phyloP scores from a whole-genome alignment of 2,329 filamentous ascomycete species.

The Trichophyton verrucosum region DNA sequence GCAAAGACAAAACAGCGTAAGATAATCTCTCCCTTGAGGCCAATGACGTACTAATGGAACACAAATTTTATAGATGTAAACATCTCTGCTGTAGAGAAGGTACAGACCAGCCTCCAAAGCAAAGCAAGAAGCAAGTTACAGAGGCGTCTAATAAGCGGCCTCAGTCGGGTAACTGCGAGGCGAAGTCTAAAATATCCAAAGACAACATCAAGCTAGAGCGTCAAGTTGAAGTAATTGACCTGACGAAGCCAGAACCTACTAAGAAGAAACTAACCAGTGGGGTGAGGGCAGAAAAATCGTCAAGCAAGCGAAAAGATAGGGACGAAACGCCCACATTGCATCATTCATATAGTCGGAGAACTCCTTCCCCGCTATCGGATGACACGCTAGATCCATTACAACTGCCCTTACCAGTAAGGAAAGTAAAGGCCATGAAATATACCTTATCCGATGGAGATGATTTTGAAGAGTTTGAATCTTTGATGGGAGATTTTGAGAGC shows the following conservation, averaged over 20 bases:
- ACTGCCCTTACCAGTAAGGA: background rate
- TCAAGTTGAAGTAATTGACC: conserved; percentile 12
- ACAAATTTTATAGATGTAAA: conserved; percentile 43
- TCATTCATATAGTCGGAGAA: background rate
- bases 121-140: conserved; percentile 17
- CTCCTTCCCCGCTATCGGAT: background rate
- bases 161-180: background rate
- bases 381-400: background rate
- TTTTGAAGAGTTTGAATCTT: background rate
- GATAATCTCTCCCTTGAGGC: conserved; percentile 18
- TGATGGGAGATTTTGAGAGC: background rate
- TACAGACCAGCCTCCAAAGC: conserved; percentile 49
- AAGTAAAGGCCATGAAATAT: background rate
- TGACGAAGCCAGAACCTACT: conserved; percentile 5
- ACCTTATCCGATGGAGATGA: background rate
- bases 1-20: conserved; percentile 45
- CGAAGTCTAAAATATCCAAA: background rate
- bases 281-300: background rate
- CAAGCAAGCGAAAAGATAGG: background rate
- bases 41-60: conserved; percentile 17
- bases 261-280: conserved; percentile 5
- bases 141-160: background rate
- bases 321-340: background rate
- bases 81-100: conserved; percentile 64
- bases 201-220: background rate